These are phyloP conservation scores for Ottelia alismoides DNA, from an alignment of 106 monocot species.

Conservation along the genomic window DNA sequence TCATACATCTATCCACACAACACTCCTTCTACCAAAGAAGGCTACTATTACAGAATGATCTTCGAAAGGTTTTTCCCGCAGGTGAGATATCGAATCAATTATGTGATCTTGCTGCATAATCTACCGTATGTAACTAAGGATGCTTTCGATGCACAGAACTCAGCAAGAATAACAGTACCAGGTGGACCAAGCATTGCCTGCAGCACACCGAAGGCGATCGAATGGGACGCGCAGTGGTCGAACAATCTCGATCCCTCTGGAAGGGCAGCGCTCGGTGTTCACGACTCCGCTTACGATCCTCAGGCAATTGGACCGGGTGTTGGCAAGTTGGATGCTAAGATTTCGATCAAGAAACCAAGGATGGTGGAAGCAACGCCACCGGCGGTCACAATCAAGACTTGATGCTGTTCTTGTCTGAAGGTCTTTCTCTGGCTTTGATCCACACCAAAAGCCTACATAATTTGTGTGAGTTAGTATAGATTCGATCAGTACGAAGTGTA, in stretches of 20 bases:
- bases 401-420: too few relatives aligned
- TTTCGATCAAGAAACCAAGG: conserved; percentile 43
- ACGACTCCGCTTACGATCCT: conserved; percentile 44
- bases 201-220: conserved; percentile 66
- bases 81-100: conserved; percentile 11
- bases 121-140: neutral
- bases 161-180: conserved; percentile 56
- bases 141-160: conserved; percentile 30
- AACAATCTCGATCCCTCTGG: conserved; percentile 71
- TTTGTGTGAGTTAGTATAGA: too few relatives aligned
- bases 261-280: conserved; percentile 63
- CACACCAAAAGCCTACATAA: too few relatives aligned
- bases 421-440: too few relatives aligned
- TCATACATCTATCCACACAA: conserved; percentile 51
- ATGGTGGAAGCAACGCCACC: conserved; percentile 25
- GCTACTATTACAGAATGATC: conserved; percentile 59
- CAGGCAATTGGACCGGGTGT: conserved; percentile 1
- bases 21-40: conserved; percentile 63
- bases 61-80: conserved; percentile 79
- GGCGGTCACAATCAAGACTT: neutral
- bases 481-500: too few relatives aligned
- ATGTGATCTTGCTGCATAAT: neutral
- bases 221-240: conserved; percentile 68
- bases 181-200: conserved; percentile 74
- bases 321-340: conserved; percentile 17